These are phyloP conservation scores for Colletotrichum theobromicola DNA, from an alignment of 2,329 filamentous ascomycete genomes.

Conservation along the genomic window DNA sequence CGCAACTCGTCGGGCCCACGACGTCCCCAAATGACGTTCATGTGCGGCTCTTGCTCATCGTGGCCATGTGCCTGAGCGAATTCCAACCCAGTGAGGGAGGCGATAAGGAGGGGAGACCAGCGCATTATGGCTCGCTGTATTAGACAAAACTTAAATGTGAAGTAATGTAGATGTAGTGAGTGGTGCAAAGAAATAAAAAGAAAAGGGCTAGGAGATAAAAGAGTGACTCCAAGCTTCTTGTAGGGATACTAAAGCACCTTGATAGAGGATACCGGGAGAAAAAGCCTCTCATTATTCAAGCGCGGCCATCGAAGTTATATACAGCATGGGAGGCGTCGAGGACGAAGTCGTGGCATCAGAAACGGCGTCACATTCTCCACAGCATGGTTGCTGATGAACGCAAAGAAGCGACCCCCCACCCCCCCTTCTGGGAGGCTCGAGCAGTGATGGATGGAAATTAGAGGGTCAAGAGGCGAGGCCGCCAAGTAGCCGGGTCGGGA, in stretches of 20 bases:
- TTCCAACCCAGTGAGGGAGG: constrained; percentile 27
- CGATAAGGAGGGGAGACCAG: constrained; percentile 27
- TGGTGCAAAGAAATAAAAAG: not conserved
- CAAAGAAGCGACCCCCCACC: not conserved
- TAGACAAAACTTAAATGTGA: not conserved
- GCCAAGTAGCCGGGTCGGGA: not conserved
- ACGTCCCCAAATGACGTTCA: constrained; percentile 10
- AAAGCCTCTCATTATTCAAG: not conserved
- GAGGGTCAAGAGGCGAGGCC: not conserved
- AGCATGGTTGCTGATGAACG: not conserved
- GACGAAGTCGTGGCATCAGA: not conserved
- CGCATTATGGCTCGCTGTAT: constrained; percentile 26
- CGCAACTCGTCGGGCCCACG: not conserved
- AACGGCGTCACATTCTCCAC: not conserved
- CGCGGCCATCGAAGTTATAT: constrained; percentile 1
- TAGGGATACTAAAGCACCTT: not conserved
- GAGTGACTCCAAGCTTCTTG: not conserved
- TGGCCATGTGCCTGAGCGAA: constrained; percentile 30
- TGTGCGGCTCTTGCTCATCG: constrained; percentile 23
- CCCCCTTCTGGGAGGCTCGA: not conserved
- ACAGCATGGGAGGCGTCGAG: not conserved
- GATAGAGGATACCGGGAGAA: not conserved
- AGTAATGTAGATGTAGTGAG: not conserved
- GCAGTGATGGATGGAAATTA: constrained; percentile 2
- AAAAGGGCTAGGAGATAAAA: not conserved